These are phyloP conservation scores for Kentomonas sorsogonicus DNA, from an alignment of 208 protist species.

Conservation along the genomic window DNA sequence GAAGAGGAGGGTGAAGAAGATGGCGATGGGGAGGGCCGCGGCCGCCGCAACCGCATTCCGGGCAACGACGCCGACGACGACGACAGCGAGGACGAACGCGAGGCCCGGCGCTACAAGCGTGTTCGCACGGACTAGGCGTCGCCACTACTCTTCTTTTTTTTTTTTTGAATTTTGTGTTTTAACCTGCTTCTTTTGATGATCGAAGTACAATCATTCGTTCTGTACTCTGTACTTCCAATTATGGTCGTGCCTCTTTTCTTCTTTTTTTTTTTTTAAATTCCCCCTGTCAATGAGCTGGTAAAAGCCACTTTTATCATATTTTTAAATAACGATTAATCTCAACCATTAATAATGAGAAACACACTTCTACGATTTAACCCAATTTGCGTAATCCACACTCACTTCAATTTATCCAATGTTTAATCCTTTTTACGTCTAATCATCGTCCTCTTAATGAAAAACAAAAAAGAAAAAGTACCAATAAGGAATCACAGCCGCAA, in stretches of 20 bases:
- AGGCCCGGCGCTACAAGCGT: conserved; percentile 44
- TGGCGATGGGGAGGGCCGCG: conserved; percentile 13
- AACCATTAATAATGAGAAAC: too few species aligned
- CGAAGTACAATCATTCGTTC: not conserved
- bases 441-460: not conserved
- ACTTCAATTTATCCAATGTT: too few species aligned
- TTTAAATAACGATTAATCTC: too few species aligned
- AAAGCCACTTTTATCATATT: not conserved
- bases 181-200: not conserved
- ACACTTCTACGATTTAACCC: too few species aligned
- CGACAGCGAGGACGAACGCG: conserved; percentile 26
- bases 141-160: conserved; percentile 8
- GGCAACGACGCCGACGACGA: conserved; percentile 43
- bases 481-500: too few species aligned
- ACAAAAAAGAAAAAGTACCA: conserved; percentile 7
- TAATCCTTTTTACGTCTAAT: conserved; percentile 8
- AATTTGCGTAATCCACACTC: too few species aligned
- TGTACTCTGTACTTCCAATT: too few species aligned
- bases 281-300: not conserved
- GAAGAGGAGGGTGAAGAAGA: conserved; percentile 22
- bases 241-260: conserved; percentile 4
- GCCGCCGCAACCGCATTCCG: not conserved
- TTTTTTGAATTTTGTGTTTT: conserved; percentile 1
- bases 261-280: conserved; percentile 11
- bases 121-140: conserved; percentile 39